Evolutionary conservation across 2,329 filamentous ascomycete species (phyloP).

Genomic region (Xylaria sp.): DNA sequence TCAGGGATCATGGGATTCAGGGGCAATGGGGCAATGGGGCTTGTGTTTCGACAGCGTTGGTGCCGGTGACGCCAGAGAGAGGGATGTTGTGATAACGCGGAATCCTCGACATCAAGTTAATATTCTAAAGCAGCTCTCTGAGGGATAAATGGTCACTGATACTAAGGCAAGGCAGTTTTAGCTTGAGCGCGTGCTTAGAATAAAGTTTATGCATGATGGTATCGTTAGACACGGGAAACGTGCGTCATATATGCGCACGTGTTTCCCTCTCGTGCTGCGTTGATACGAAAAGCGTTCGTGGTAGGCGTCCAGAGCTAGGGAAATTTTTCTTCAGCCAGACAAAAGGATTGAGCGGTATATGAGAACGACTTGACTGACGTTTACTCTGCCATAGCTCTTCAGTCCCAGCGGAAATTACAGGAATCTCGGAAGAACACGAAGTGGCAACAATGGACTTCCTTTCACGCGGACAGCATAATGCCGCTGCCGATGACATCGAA

Average conservation of each 20-base stretch:
- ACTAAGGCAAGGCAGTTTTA: background rate
- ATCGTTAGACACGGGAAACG: background rate
- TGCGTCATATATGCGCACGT: conserved; percentile 17
- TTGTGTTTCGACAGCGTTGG: too few relatives aligned
- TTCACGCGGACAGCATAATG: conserved; percentile 25
- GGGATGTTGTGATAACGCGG: too few relatives aligned
- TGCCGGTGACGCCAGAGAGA: too few relatives aligned
- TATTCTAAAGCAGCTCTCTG: too few relatives aligned
- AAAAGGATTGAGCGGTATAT: background rate
- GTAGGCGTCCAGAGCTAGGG: background rate
- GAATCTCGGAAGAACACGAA: background rate
- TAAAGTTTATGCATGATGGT: conserved; percentile 12
- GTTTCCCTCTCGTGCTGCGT: background rate
- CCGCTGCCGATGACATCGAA: conserved; percentile 35
- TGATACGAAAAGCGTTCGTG: background rate
- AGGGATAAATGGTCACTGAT: background rate
- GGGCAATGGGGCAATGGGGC: too few relatives aligned
- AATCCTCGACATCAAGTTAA: too few relatives aligned
- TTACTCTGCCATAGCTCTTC: background rate
- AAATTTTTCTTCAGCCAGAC: background rate
- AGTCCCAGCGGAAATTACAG: background rate
- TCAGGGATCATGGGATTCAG: too few relatives aligned
- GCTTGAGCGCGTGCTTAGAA: background rate
- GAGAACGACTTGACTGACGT: background rate
- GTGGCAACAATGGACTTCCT: conserved; percentile 32